Conservation (phyloP, 495 filamentous ascomycete species). For the Geoglossum glabrum region DNA sequence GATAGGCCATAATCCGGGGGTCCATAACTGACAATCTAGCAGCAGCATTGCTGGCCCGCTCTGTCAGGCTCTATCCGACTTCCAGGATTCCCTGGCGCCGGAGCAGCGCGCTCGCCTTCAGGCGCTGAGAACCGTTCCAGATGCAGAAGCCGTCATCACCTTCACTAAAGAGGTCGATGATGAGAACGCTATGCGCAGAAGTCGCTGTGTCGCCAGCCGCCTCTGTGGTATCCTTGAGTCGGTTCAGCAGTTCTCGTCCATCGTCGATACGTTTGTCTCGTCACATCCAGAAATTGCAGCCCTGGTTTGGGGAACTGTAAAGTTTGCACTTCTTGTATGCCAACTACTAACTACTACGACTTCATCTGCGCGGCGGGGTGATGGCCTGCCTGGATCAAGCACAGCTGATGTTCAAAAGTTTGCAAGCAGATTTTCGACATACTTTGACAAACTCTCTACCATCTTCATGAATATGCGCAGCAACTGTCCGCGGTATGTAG, state of each 20-base stretch:
- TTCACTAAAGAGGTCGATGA: conserved; percentile 16
- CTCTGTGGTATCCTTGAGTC: conserved; percentile 14
- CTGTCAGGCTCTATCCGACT: conserved; percentile 5
- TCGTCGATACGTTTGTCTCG: conserved; percentile 17
- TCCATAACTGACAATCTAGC: too few species aligned
- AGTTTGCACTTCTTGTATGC: conserved; percentile 11
- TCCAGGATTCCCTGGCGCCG: conserved; percentile 9
- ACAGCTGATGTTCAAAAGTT: background rate
- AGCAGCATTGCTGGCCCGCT: too few species aligned
- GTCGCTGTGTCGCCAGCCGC: conserved; percentile 13
- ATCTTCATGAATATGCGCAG: background rate
- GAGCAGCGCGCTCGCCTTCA: conserved; percentile 11
- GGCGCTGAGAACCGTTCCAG: conserved; percentile 8
- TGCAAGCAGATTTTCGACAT: background rate
- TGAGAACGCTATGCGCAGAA: conserved; percentile 9
- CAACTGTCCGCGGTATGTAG: conserved; percentile 15
- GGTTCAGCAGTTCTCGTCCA: conserved; percentile 15
- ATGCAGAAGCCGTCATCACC: conserved; percentile 13
- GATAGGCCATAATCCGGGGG: too few species aligned
- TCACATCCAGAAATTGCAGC: conserved; percentile 18
- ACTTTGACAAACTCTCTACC: background rate
- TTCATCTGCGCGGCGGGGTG: too few species aligned
- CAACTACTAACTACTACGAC: background rate
- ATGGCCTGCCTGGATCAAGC: too few species aligned
- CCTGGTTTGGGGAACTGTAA: conserved; percentile 21